Evolutionary conservation across 176 grass and related monocot species (phyloP), one percentile per base, ranked within the genome.

Genomic region (Chrysopogon serrulatus): DNA sequence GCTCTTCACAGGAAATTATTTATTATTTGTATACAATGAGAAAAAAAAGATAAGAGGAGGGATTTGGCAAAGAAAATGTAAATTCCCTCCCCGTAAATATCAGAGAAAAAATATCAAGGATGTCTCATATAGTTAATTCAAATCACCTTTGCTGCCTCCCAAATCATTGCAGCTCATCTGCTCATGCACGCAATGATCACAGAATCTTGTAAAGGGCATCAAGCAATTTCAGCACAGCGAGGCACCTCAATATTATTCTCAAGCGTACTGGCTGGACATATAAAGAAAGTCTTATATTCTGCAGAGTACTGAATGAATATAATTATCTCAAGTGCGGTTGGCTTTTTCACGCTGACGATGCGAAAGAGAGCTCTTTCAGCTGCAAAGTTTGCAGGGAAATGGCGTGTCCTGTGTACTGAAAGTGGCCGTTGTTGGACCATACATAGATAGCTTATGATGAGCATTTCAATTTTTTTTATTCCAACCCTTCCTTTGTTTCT

Each of bases 61-160:
- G 62, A 80, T 90, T 84, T 87, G 89, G 35, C 76, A 83, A 83
- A 79, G 68, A 61, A 76, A 87, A 64, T 84, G 89, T 26, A 75
- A 70, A 68, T 62, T 27, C 68, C 67, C 33, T 76, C 80, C 75
- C 51, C 32, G 78, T 82, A 89, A 80, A 90, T 90, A 90, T 69
- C 0, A 74, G 60, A 87, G 36, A 23, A 11, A n/a, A 37, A 81
- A 65, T 3, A 14, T 13, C 5, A 74, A 73, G 44, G 63, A 90
- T 76, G 33, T 8, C 11, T 24, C n/a, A 9, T 54, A 56, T 56
- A 24, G 21, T 3, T 63, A 9, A 57, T 10, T 57, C 54, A n/a
- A 26, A 26, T 12, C 23, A 59, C 0, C n/a, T 53, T 37, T 3
- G 4, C 7, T 39, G 28, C 31, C 30, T 68, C 23, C 30, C 19